Base-by-base conservation (phyloP, 768 basidiomycete species). In the Tricholoma flavovirens region DNA sequence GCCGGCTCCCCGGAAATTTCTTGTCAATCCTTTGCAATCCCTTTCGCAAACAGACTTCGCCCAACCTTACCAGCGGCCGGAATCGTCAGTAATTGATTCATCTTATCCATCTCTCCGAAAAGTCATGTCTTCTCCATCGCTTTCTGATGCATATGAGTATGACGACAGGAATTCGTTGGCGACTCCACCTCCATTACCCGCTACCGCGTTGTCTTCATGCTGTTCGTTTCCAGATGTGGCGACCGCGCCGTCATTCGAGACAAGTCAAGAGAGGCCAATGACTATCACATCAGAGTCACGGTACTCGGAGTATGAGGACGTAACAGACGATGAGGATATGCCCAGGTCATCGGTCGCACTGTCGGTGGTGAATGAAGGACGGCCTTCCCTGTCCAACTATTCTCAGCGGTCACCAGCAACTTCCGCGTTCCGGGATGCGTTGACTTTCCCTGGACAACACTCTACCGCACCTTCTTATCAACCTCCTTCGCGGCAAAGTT, bases 371-470 rank as follows among this genome's bases (percentile, higher is more conserved):
- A 26, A 40, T 19, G 77, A 69, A 15, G 77, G 74, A 59, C 76
- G 84, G 38, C 80, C 74, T 3, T 87, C 87, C 17, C 60, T 84
- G 26, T 88, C 87, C 11, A 81, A 83, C 53, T 86, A 86, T 66
- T 84, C 86, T 9, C 82, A 83, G 59, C 76, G 80, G 4, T 90
- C 88, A 9, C 89, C 88, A 1, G 87, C 88, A 3, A 83, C 78
- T 5, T 90, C 88, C n/a, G 87, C 86, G n/a, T 91, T 91, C 71
- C 81, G 82, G 24, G 87, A 88, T 60, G 81, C 77, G 14, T 66
- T 81, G 40, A 76, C 73, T 48, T 67, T 61, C 22, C 62, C 64
- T 30, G 56, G 59, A 38, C 54, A 62, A 55, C 60, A 59, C 35
- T 66, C 68, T 17, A 35, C 58, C 14, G 61, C 66, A 54, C 63